Conservation (phyloP, 1,284 basidiomycete genomes). For the Ustilago crameri region DNA sequence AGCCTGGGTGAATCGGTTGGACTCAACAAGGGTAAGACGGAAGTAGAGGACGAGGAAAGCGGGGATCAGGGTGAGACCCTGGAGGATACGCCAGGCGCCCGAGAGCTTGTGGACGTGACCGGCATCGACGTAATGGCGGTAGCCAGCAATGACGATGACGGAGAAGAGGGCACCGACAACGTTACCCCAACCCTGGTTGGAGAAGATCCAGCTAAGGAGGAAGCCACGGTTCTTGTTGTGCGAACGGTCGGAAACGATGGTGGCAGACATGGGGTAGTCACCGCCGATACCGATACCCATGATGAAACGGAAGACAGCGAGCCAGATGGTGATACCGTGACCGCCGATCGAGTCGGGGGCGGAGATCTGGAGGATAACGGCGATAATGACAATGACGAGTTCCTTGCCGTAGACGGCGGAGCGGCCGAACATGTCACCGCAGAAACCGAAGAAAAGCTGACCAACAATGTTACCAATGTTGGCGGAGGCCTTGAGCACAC, state of each 20-base stretch:
- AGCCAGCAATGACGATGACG: slow-evolving; percentile 76
- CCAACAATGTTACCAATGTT: slow-evolving; percentile 65
- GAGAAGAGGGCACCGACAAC: slow-evolving; percentile 74
- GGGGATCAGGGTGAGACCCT: slow-evolving; percentile 64
- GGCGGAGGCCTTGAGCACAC: slow-evolving; percentile 65
- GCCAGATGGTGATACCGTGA: slow-evolving; percentile 62
- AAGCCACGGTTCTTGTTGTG: slow-evolving; percentile 59
- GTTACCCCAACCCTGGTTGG: slow-evolving; percentile 66
- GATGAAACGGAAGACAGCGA: slow-evolving; percentile 58
- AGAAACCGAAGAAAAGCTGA: slow-evolving; percentile 63
- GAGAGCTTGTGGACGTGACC: slow-evolving; percentile 59
- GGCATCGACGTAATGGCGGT: slow-evolving; percentile 71
- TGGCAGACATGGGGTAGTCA: slow-evolving; percentile 80
- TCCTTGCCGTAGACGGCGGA: slow-evolving; percentile 66
- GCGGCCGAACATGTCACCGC: slow-evolving; percentile 64
- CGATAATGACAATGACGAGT: slow-evolving; percentile 61
- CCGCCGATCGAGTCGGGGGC: slow-evolving; percentile 61
- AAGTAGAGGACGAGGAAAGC: slow-evolving; percentile 71
- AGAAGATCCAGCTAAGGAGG: slow-evolving; percentile 69
- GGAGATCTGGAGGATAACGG: slow-evolving; percentile 63
- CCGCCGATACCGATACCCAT: slow-evolving; percentile 75
- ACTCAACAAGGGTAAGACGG: slow-evolving; percentile 70
- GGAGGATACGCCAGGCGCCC: slow-evolving; percentile 65
- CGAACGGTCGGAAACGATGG: slow-evolving; percentile 61
- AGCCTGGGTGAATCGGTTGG: slow-evolving; percentile 86